Conservation (phyloP, 2,329 filamentous ascomycete species). For the Myotisia sp. region DNA sequence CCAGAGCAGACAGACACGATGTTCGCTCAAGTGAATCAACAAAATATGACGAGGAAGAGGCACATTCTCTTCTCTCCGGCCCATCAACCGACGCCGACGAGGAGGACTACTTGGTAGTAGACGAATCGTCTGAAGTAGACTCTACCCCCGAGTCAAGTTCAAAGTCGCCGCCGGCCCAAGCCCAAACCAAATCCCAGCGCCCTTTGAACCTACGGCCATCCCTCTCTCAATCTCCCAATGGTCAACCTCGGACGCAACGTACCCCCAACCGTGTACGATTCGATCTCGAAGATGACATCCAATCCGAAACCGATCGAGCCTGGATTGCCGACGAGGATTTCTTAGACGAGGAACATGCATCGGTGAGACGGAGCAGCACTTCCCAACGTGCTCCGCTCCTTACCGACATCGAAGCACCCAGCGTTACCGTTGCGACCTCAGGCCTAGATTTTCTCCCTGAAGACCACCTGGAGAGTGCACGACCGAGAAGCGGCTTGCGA, state of each 20-base stretch:
- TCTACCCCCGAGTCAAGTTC: slow-evolving; percentile 7
- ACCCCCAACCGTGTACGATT: slow-evolving; percentile 65
- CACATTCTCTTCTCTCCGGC: slow-evolving; percentile 21
- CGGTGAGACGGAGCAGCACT: slow-evolving; percentile 25
- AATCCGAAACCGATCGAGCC: slow-evolving; percentile 15
- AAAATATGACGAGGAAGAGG: slow-evolving; percentile 20
- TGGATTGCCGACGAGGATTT: slow-evolving; percentile 50
- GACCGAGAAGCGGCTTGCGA: slow-evolving; percentile 71
- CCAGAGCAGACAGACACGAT: slow-evolving; percentile 25
- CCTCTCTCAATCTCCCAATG: slow-evolving; percentile 27
- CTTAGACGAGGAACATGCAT: slow-evolving; percentile 30
- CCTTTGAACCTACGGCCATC: slow-evolving; percentile 26
- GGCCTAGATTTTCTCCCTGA: slow-evolving; percentile 42
- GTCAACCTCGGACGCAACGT: slow-evolving; percentile 45
- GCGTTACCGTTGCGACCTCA: slow-evolving; percentile 53
- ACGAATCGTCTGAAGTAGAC: slow-evolving; percentile 15
- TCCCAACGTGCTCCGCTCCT: slow-evolving; percentile 54
- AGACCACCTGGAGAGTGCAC: slow-evolving; percentile 44
- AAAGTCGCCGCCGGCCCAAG: slow-evolving; percentile 1
- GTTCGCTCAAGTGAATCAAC: slow-evolving; percentile 21
- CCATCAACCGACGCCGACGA: slow-evolving; percentile 17
- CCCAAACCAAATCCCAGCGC: slow-evolving; percentile 1
- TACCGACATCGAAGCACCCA: slow-evolving; percentile 70
- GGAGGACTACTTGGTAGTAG: slow-evolving; percentile 17
- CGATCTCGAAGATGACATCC: slow-evolving; percentile 34